A percentile compares a stretch with the other conserved stretches of the same genome.
Conservation (phyloP, 345 rosid species). For the Microthlaspi erraticum region DNA sequence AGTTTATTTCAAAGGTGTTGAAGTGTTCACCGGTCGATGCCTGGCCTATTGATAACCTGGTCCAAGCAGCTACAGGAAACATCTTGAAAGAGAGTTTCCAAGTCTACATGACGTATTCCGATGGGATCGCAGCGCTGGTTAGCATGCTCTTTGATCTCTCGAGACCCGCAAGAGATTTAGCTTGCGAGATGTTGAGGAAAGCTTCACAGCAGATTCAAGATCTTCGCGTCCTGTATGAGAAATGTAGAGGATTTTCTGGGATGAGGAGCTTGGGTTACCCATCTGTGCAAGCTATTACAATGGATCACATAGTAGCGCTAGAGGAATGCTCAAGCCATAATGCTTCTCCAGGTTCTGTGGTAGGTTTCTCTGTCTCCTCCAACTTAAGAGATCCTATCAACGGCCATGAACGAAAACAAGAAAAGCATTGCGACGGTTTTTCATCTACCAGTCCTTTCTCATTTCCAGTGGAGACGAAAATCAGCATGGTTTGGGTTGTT, state of each 20-base stretch:
- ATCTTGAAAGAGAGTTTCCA: conserved; percentile 90
- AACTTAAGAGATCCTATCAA: conserved; percentile 23
- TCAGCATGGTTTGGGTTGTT: conserved; percentile 82
- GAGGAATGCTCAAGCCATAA: conserved; percentile 52
- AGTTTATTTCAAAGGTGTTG: conserved; percentile 63
- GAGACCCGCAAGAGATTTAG: conserved; percentile 62
- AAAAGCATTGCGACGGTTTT: conserved; percentile 9
- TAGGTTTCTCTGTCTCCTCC: conserved; percentile 34
- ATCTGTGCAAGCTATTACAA: conserved; percentile 57
- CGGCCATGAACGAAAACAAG: conserved; percentile 29
- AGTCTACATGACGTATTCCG: conserved; percentile 59
- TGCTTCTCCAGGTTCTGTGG: conserved; percentile 11
- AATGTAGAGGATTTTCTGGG: conserved; percentile 53
- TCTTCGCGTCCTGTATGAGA: conserved; percentile 60
- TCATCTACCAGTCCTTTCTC: conserved; percentile 50
- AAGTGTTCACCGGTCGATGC: conserved; percentile 52
- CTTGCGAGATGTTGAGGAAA: conserved; percentile 66
- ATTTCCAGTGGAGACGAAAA: conserved; percentile 67
- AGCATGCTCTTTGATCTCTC: conserved; percentile 71
- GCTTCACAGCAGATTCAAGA: conserved; percentile 61
- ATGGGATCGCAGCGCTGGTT: conserved; percentile 58
- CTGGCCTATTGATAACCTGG: conserved; percentile 46
- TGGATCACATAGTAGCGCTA: conserved; percentile 66
- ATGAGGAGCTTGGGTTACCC: conserved; percentile 73
- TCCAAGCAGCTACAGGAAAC: conserved; percentile 64